These are phyloP conservation scores for Aspergillus fijiensis DNA, from an alignment of 2,329 filamentous ascomycete genomes.

Conservation along the genomic window DNA sequence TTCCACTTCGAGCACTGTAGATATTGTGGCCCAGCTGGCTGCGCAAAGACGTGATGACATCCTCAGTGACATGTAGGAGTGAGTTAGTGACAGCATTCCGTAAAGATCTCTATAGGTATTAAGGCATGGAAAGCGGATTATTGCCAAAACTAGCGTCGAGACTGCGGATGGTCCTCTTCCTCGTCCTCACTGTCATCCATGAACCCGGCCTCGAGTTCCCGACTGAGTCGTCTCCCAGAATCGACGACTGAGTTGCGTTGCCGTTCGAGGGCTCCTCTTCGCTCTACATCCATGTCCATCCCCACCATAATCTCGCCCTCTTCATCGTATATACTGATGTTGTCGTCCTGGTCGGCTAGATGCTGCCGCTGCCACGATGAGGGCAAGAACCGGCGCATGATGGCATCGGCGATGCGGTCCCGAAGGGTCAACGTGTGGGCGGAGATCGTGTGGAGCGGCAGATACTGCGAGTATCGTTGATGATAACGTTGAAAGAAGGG, in stretches of 20 bases:
- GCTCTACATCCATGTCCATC: conserved; percentile 54
- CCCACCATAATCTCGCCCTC: conserved; percentile 57
- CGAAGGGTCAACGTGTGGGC: conserved; percentile 57
- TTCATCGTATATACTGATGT: conserved; percentile 63
- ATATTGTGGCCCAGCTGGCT: no score
- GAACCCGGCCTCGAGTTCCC: conserved; percentile 77
- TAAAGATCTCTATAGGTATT: neutral
- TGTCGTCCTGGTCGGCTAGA: conserved; percentile 49
- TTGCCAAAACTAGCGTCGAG: conserved; percentile 16
- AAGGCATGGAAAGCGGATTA: neutral
- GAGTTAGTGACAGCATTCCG: neutral
- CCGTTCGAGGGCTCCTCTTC: conserved; percentile 45
- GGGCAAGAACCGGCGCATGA: conserved; percentile 47
- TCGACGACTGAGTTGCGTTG: conserved; percentile 45
- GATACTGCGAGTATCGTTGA: conserved; percentile 70
- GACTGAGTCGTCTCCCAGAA: conserved; percentile 62
- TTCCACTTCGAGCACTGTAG: no score
- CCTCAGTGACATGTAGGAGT: neutral
- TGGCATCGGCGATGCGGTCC: conserved; percentile 41
- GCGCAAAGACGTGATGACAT: neutral
- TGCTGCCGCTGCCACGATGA: conserved; percentile 45
- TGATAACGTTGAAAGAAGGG: conserved; percentile 70
- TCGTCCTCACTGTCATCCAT: conserved; percentile 72
- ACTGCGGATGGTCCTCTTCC: conserved; percentile 41
- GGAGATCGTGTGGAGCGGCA: conserved; percentile 61